Conservation (phyloP, 2,329 filamentous ascomycete genomes). For the Xylariaceae sp. region DNA sequence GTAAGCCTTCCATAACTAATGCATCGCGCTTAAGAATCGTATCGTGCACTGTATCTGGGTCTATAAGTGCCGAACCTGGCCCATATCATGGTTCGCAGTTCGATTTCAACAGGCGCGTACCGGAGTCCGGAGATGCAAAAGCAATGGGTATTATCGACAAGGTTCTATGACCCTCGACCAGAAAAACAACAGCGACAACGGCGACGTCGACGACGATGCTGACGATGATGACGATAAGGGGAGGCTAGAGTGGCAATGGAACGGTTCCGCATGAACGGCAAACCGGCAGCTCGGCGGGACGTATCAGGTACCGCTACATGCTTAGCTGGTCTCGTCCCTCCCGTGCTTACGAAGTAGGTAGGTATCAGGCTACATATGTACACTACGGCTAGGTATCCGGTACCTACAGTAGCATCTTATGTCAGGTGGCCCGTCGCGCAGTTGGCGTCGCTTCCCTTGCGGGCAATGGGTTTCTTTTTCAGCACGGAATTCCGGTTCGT, state of each 20-base stretch:
- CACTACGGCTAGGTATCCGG: not conserved
- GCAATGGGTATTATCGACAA: not conserved
- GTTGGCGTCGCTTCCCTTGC: not conserved
- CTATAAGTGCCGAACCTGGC: no score
- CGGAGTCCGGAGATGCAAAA: not conserved
- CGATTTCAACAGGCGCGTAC: not conserved
- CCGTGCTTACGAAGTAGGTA: not conserved
- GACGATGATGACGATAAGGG: not conserved
- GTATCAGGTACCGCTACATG: not conserved
- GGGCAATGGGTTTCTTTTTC: not conserved
- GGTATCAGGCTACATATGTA: not conserved
- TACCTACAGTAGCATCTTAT: not conserved
- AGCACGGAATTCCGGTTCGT: no score
- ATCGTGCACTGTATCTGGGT: not conserved
- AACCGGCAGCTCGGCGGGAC: not conserved
- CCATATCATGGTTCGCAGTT: no score
- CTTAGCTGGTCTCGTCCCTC: not conserved
- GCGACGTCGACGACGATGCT: not conserved
- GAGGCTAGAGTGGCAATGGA: slow-evolving; percentile 4
- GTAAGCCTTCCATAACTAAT: not conserved
- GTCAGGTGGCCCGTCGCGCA: not conserved
- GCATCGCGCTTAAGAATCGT: not conserved
- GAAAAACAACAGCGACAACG: not conserved
- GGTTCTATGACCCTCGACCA: not conserved
- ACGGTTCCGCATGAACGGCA: slow-evolving; percentile 3